Conservation (phyloP, 2,329 filamentous ascomycete species). For the Rhynchosporium secalis region DNA sequence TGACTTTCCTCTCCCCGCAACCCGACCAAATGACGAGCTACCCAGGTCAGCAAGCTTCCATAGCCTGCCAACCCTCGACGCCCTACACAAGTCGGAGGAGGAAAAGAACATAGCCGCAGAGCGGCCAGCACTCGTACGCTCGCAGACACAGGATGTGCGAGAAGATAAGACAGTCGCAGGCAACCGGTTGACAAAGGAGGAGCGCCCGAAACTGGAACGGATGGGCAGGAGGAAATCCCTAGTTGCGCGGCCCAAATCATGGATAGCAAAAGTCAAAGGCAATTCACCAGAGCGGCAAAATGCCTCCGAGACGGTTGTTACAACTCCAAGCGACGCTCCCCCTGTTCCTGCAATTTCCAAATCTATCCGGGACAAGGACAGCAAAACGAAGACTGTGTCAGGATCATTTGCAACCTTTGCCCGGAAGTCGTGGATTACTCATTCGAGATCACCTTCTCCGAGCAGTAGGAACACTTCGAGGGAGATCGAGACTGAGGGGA, state of each 20-base stretch:
- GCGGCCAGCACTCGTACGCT: conserved; percentile 16
- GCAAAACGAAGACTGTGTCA: conserved; percentile 49
- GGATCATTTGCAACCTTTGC: conserved; percentile 51
- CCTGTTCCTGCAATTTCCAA: conserved; percentile 36
- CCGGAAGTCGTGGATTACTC: conserved; percentile 51
- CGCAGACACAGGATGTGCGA: conserved; percentile 20
- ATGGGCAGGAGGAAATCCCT: conserved; percentile 39
- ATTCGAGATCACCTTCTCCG: conserved; percentile 49
- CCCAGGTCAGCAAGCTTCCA: conserved; percentile 60
- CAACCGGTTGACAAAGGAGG: conserved; percentile 32
- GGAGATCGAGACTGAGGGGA: conserved; percentile 27
- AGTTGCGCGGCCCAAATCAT: conserved; percentile 40
- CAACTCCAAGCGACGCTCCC: conserved; percentile 41
- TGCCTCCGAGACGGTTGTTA: conserved; percentile 23
- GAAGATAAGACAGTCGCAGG: conserved; percentile 24
- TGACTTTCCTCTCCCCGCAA: conserved; percentile 32
- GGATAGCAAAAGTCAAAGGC: conserved; percentile 39
- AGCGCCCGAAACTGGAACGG: conserved; percentile 33
- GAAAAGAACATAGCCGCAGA: conserved; percentile 27
- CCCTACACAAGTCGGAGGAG: conserved; percentile 27
- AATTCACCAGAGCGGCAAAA: conserved; percentile 36
- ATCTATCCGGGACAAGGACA: conserved; percentile 35
- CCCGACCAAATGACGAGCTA: conserved; percentile 38
- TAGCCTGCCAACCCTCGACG: conserved; percentile 47
- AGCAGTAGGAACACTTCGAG: conserved; percentile 31